phyloP scores from a whole-genome alignment of 345 rosid species.

The Populus deltoides region DNA sequence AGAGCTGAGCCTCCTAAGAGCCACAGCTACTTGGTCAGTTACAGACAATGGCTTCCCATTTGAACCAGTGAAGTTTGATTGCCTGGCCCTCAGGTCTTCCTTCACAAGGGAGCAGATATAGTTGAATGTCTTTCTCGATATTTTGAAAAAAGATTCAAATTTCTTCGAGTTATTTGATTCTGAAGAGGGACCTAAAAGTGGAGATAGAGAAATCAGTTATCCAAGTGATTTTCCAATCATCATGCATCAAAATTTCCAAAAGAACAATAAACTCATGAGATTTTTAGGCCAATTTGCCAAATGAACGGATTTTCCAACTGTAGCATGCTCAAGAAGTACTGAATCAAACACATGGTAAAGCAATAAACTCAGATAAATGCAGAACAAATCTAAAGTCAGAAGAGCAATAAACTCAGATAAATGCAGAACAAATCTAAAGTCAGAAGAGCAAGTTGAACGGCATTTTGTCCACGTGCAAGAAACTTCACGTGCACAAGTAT shows the following conservation, averaged over 20 bases:
- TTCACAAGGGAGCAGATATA: constrained; percentile 68
- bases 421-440: neutral
- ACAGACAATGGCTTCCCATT: constrained; percentile 47
- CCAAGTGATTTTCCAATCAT: neutral
- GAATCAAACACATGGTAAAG: neutral
- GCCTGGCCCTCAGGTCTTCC: constrained; percentile 54
- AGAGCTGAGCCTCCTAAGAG: constrained; percentile 74
- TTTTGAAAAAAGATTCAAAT: constrained; percentile 61
- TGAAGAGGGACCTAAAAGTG: constrained; percentile 40
- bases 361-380: neutral
- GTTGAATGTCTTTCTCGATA: constrained; percentile 66
- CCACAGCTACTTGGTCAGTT: constrained; percentile 64
- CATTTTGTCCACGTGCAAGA: neutral
- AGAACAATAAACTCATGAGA: neutral
- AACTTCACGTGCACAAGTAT: no score
- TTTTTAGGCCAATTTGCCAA: neutral
- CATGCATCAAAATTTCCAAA: neutral
- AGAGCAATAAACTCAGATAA: neutral
- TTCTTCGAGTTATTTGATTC: constrained; percentile 44
- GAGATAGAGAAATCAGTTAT: neutral
- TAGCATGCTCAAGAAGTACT: neutral
- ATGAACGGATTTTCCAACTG: neutral
- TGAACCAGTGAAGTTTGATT: constrained; percentile 43
- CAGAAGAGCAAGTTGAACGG: neutral
- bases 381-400: neutral